Evolutionary conservation across 331 rosid species (phyloP).

Genomic region (Phaseolus coccineus): DNA sequence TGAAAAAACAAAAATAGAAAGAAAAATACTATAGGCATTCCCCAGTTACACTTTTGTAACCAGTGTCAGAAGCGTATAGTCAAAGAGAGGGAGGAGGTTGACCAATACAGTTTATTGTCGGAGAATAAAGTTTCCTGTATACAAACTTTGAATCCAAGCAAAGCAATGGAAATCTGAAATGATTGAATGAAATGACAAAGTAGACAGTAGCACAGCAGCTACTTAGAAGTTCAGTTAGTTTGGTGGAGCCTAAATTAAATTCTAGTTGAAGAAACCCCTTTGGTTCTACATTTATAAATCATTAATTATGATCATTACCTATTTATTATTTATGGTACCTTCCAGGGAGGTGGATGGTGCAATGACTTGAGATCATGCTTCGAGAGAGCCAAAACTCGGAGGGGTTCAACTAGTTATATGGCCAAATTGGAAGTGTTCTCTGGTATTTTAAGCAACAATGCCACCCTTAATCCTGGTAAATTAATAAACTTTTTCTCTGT

Average conservation of each 20-base stretch:
- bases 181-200: slow-evolving; percentile 35
- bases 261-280: slow-evolving; percentile 26
- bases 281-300: slow-evolving; percentile 9
- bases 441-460: slow-evolving; percentile 80
- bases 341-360: slow-evolving; percentile 99
- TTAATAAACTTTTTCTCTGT: background rate
- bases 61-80: slow-evolving; percentile 19
- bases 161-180: slow-evolving; percentile 41
- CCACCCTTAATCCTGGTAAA: slow-evolving; percentile 84
- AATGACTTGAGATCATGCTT: slow-evolving; percentile 76
- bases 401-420: slow-evolving; percentile 90
- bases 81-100: slow-evolving; percentile 26
- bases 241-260: slow-evolving; percentile 46
- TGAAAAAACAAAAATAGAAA: no score
- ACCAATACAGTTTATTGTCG: slow-evolving; percentile 22
- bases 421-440: slow-evolving; percentile 67
- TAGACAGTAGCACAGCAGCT: slow-evolving; percentile 7
- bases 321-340: slow-evolving; percentile 19
- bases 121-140: slow-evolving; percentile 28
- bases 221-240: slow-evolving; percentile 22
- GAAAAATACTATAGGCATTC: background rate
- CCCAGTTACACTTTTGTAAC: background rate
- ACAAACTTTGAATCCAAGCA: slow-evolving; percentile 48
- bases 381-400: slow-evolving; percentile 72
- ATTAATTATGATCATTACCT: background rate